Evolutionary conservation across 2,329 filamentous ascomycete genomes (phyloP).

Genomic region (Metarhizium humberi): DNA sequence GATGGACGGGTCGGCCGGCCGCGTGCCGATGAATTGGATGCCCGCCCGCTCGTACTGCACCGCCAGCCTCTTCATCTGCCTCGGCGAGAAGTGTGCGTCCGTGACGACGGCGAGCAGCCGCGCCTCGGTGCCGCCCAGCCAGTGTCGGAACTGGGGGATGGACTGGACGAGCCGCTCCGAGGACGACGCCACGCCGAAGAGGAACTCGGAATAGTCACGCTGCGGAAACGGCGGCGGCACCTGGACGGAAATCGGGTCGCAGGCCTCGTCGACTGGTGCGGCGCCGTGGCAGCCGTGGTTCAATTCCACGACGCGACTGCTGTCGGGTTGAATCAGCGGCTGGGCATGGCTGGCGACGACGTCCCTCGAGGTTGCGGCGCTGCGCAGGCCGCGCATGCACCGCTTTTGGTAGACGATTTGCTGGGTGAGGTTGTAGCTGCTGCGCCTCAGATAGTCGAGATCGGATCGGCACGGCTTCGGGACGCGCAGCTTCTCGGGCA

Average conservation of each 20-base stretch:
- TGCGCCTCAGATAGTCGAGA: constrained; percentile 20
- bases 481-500: constrained; percentile 9
- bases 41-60: constrained; percentile 17
- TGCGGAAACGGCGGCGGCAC: constrained; percentile 35
- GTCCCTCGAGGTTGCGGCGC: constrained; percentile 24
- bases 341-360: constrained; percentile 26
- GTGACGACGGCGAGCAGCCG: constrained; percentile 42
- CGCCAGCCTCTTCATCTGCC: constrained; percentile 18
- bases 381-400: constrained; percentile 30
- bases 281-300: constrained; percentile 15
- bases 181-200: constrained; percentile 49
- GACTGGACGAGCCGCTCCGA: constrained; percentile 40
- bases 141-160: constrained; percentile 42
- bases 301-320: constrained; percentile 20
- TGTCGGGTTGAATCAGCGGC: constrained; percentile 23
- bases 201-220: constrained; percentile 36
- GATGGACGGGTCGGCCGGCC: constrained; percentile 22
- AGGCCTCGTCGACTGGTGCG: constrained; percentile 6
- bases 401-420: constrained; percentile 34
- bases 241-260: constrained; percentile 35
- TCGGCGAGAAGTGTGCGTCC: constrained; percentile 20
- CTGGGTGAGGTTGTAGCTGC: constrained; percentile 26
- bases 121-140: constrained; percentile 42
- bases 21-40: constrained; percentile 24
- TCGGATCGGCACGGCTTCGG: constrained; percentile 14